Conservation (phyloP, 83 land plant genomes). For the Thuja plicata region DNA sequence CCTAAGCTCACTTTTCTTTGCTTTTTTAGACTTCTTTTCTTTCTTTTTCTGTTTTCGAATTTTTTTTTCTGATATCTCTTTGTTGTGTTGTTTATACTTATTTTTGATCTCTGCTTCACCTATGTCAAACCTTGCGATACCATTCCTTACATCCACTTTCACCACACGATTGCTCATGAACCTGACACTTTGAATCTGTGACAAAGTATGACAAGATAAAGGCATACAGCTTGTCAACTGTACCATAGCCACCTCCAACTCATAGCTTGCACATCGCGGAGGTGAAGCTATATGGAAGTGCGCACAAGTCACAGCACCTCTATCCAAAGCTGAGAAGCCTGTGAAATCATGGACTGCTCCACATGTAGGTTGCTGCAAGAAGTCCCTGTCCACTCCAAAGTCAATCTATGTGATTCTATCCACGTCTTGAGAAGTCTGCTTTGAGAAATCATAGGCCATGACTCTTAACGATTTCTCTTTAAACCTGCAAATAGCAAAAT, state of each 20-base stretch:
- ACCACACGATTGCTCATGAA: conserved; percentile 23
- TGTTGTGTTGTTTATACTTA: not conserved
- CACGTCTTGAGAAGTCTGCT: conserved; percentile 16
- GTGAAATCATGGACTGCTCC: not conserved
- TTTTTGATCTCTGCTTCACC: not conserved
- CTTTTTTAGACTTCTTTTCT: conserved; percentile 25
- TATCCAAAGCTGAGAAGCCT: not conserved
- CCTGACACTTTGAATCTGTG: conserved; percentile 1
- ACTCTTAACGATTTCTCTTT: conserved; percentile 1
- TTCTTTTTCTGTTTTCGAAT: conserved; percentile 10
- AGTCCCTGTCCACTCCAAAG: conserved; percentile 20
- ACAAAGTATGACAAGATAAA: not conserved
- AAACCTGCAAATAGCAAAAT: not conserved
- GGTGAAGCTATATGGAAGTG: not conserved
- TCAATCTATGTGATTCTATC: conserved; percentile 18
- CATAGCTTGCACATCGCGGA: not conserved
- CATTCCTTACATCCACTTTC: conserved; percentile 13
- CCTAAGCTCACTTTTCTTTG: conserved; percentile 29
- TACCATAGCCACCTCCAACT: not conserved
- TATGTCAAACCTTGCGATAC: conserved; percentile 25
- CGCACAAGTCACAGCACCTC: not conserved
- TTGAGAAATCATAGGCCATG: conserved; percentile 7
- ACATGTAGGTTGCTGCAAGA: not conserved
- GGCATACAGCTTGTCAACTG: not conserved
- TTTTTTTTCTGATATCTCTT: not conserved